Conservation (phyloP, 2,329 filamentous ascomycete genomes). For the Diaporthe sp. region DNA sequence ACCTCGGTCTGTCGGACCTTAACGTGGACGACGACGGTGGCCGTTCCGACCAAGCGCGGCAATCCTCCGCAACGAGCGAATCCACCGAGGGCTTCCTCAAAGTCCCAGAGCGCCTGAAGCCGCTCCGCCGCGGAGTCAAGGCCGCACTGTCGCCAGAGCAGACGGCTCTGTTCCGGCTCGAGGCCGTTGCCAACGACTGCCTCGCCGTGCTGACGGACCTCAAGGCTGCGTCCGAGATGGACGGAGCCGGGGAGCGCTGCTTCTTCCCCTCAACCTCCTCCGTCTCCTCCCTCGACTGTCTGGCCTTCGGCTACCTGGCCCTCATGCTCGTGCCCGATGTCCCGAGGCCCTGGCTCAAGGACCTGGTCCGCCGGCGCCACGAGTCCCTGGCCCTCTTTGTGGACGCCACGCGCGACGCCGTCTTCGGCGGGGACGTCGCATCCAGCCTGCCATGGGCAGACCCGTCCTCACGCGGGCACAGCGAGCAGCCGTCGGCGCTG, state of each 20-base stretch:
- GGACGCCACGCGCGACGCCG: slow-evolving; percentile 35
- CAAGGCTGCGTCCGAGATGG: slow-evolving; percentile 61
- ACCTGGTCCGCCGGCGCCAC: slow-evolving; percentile 44
- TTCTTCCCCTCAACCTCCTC: background rate
- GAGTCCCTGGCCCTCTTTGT: slow-evolving; percentile 43
- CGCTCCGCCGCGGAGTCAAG: slow-evolving; percentile 68
- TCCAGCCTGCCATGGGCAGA: slow-evolving; percentile 34
- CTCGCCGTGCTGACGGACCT: slow-evolving; percentile 78
- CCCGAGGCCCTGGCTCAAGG: slow-evolving; percentile 50
- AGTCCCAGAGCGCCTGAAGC: slow-evolving; percentile 60
- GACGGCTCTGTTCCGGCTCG: slow-evolving; percentile 80
- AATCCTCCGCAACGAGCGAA: slow-evolving; percentile 42
- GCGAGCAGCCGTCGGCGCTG: slow-evolving; percentile 12
- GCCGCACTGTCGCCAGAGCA: slow-evolving; percentile 78
- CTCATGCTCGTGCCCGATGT: slow-evolving; percentile 69
- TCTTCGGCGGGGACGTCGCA: slow-evolving; percentile 37
- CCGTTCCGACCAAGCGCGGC: slow-evolving; percentile 44
- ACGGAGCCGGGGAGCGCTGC: slow-evolving; percentile 46
- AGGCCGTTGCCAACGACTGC: slow-evolving; percentile 77
- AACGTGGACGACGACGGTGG: slow-evolving; percentile 62
- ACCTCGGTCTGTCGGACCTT: slow-evolving; percentile 76
- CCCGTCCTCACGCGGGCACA: background rate
- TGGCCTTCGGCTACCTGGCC: slow-evolving; percentile 83
- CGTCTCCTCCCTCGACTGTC: slow-evolving; percentile 77
- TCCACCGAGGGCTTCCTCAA: slow-evolving; percentile 47